phyloP scores from a whole-genome alignment of 306 rosid genomes.

The Lablab purpureus region DNA sequence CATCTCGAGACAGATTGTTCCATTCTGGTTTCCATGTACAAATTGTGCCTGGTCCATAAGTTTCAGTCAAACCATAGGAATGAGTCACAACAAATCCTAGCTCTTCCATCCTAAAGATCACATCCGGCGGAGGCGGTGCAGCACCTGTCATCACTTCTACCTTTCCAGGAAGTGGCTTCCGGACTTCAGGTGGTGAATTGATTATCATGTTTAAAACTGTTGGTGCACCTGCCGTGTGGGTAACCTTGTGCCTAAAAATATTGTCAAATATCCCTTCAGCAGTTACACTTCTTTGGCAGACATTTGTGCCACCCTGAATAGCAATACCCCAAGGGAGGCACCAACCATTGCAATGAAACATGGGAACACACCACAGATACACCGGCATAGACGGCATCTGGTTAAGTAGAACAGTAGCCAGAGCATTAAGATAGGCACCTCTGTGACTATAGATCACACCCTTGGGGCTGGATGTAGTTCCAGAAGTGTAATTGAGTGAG shows the following conservation, averaged over 20 bases:
- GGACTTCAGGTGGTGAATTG: slow-evolving; percentile 61
- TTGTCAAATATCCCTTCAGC: slow-evolving; percentile 66
- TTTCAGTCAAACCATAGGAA: slow-evolving; percentile 88
- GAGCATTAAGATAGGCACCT: slow-evolving; percentile 94
- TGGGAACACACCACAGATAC: slow-evolving; percentile 86
- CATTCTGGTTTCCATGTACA: slow-evolving; percentile 88
- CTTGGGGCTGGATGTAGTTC: slow-evolving; percentile 92
- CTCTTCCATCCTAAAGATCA: slow-evolving; percentile 71
- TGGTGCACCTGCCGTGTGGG: slow-evolving; percentile 86
- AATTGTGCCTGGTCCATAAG: slow-evolving; percentile 78
- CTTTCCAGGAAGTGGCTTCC: slow-evolving; percentile 64
- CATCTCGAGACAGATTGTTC: slow-evolving; percentile 63
- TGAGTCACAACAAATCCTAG: slow-evolving; percentile 71
- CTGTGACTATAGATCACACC: slow-evolving; percentile 89
- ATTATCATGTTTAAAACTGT: slow-evolving; percentile 75
- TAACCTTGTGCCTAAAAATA: slow-evolving; percentile 66
- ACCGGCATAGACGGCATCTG: slow-evolving; percentile 77
- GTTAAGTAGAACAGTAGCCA: slow-evolving; percentile 63
- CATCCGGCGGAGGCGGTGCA: slow-evolving; percentile 79
- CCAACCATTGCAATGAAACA: slow-evolving; percentile 99
- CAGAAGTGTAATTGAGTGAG: slow-evolving; percentile 88
- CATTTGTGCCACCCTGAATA: slow-evolving; percentile 90
- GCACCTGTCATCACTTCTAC: slow-evolving; percentile 77
- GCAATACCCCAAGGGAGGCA: slow-evolving; percentile 89
- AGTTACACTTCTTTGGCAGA: slow-evolving; percentile 76